Evolutionary conservation across 1,284 basidiomycete species (phyloP), one percentile per base, ranked within the genome.

Genomic region (Austroboletus olivaceoglutinosus): DNA sequence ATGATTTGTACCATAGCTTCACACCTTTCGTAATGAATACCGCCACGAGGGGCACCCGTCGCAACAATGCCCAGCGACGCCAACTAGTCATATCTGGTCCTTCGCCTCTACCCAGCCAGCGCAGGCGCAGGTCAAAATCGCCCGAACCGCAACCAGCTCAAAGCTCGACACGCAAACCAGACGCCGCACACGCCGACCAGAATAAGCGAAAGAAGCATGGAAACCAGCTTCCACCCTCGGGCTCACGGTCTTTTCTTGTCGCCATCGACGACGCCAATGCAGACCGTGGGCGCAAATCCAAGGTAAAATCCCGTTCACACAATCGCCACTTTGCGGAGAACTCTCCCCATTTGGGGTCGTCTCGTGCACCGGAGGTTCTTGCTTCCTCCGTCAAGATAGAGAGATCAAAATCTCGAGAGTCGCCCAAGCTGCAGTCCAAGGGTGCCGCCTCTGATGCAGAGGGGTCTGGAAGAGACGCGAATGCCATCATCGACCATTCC

Each of bases 261-360:
- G 57, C 61, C 29, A 16, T 54, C 9, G 68, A 67, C 12, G 65
- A 70, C 22, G 43, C 34, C 18, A 63, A 52, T 42, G 40, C 62
- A 37, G 65, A 67, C 37, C 69, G 69, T 36, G 65, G 65, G 42
- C 68, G 64, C 49, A 67, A 70, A 50, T 43, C 59, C 36, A 67
- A 70, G 45, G 43, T 37, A 10, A 70, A 70, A 50, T 27, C 49
- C 16, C 65, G 67, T 30, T 49, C 60, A 12, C 60, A 68, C 47
- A 54, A 53, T 51, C 68, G 65, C 9, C 52, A 55, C 42, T 44
- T 65, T 23, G 25, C 43, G 2, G 65, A 67, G 45, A 69, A 70
- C 42, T 36, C 47, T 27, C 22, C 53, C 31, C 54, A 50, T 36
- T 34, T 49, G 19, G 46, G 40, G 5, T 31, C 45, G 4, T 51